A percentile compares a stretch with the other conserved stretches of the same genome.
Evolutionary conservation across 1,139 yeast species (phyloP).

Genomic region (Meyerozyma elateridarum): DNA sequence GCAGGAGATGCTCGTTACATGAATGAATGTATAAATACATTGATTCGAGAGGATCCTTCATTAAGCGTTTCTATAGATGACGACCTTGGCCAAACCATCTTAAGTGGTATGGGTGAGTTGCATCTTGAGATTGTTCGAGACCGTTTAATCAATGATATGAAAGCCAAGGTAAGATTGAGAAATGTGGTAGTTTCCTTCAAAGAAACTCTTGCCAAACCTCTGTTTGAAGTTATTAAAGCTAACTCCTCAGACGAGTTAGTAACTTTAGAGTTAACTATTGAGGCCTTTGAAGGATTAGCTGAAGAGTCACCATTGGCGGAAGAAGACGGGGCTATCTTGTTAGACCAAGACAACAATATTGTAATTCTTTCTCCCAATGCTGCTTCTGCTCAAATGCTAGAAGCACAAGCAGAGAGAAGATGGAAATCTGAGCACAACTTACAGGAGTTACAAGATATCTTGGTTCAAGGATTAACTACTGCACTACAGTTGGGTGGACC

Average conservation of each 20-base stretch:
- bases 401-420: constrained; percentile 31
- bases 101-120: constrained; percentile 95
- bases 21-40: constrained; percentile 59
- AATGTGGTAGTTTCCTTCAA: constrained; percentile 85
- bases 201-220: constrained; percentile 50
- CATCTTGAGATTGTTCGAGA: constrained; percentile 87
- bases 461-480: constrained; percentile 60
- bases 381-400: constrained; percentile 22
- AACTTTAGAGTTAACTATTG: constrained; percentile 39
- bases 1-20: constrained; percentile 72
- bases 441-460: constrained; percentile 48
- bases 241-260: background rate
- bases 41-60: constrained; percentile 75
- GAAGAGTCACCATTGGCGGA: constrained; percentile 30
- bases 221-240: background rate
- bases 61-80: constrained; percentile 65
- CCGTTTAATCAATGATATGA: constrained; percentile 70
- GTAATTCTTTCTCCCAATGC: constrained; percentile 28
- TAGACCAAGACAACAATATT: constrained; percentile 36
- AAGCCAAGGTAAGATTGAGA: constrained; percentile 76
- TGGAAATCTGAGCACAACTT: constrained; percentile 50
- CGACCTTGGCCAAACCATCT: constrained; percentile 80
- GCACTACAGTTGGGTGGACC: constrained; percentile 80
- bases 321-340: constrained; percentile 34
- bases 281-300: constrained; percentile 47